These are phyloP conservation scores for Macrolepiota albuminosa DNA, from an alignment of 768 basidiomycete species.

Conservation along the genomic window DNA sequence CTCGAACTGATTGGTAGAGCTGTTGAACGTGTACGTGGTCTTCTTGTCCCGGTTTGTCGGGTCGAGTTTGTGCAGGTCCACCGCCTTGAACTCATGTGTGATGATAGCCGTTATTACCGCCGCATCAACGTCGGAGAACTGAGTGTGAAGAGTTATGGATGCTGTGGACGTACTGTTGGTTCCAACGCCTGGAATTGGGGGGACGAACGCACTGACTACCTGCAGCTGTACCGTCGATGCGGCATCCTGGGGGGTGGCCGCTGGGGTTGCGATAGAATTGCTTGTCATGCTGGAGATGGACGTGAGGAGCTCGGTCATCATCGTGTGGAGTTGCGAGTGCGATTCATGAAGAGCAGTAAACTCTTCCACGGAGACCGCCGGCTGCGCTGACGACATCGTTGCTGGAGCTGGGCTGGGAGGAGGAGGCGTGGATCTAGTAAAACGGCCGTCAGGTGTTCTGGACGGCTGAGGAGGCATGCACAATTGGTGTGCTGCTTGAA, in stretches of 20 bases:
- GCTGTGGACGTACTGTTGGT: background rate
- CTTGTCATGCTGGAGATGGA: background rate
- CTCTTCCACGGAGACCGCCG: background rate
- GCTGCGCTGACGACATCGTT: background rate
- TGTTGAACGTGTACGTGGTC: too few species aligned
- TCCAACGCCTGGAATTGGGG: background rate
- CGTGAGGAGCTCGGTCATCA: background rate
- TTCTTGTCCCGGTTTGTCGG: too few species aligned
- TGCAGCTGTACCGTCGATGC: background rate
- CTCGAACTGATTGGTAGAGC: too few species aligned
- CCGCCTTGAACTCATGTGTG: too few species aligned
- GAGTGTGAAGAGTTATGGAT: too few species aligned
- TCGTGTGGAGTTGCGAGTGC: background rate
- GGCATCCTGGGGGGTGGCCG: background rate
- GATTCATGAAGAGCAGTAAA: background rate
- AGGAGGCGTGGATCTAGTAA: background rate
- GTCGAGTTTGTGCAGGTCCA: too few species aligned
- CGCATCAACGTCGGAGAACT: too few species aligned
- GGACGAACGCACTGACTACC: background rate
- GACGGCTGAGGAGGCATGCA: background rate
- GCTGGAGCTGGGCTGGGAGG: background rate
- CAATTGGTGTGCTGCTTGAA: background rate
- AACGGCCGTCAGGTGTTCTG: background rate
- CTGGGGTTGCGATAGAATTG: background rate
- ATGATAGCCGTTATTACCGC: too few species aligned